Evolutionary conservation across 306 rosid genomes (phyloP), one percentile per base, ranked within the genome.

Genomic region (Rosa persica): DNA sequence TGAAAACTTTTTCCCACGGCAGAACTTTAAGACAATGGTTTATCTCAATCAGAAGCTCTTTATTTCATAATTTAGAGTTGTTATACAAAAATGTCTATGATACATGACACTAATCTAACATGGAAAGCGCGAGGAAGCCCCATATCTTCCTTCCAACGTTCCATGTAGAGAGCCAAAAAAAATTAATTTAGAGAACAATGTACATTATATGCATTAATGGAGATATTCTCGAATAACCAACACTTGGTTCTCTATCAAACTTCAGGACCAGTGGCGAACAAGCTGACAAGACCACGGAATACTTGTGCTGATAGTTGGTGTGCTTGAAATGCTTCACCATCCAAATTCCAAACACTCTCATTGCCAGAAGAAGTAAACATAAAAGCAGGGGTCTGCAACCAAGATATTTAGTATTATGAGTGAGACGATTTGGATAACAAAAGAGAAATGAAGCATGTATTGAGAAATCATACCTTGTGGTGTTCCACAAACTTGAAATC

Each of bases 241-340:
- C 51, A 5, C 36, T 68, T 43, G 17, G 25, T 38, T 75, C 51
- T 84, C 72, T 48, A 38, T 85, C 82, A 92, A 73, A 87, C 88
- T 81, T 91, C 96, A 25, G 98, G 98, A 77, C 98, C 98, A 61
- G 93, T 67, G 55, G 98, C 97, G 75, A 95, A 95, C 70, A 92
- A 80, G 89, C 85, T 86, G 52, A 95, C 79, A 46, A 95, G 98
- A 79, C 98, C 97, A 34, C 89, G 87, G 52, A 89, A 85, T 52
- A 95, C 98, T 87, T 92, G 98, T 3, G 98, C 97, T 13, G 98
- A 95, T 42, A 95, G 89, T 74, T 95, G 89, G 78, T 95, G 98
- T 48, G 98, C 98, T 77, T 73, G 86, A 76, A 95, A 86, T 73
- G 82, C 70, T 86, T 95, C 96, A 1, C 98, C 98, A 23, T 95